Evolutionary conservation across 1,139 yeast genomes (phyloP), one percentile per base, ranked within the genome.

Genomic region (Lodderomyces oxycetoniae): DNA sequence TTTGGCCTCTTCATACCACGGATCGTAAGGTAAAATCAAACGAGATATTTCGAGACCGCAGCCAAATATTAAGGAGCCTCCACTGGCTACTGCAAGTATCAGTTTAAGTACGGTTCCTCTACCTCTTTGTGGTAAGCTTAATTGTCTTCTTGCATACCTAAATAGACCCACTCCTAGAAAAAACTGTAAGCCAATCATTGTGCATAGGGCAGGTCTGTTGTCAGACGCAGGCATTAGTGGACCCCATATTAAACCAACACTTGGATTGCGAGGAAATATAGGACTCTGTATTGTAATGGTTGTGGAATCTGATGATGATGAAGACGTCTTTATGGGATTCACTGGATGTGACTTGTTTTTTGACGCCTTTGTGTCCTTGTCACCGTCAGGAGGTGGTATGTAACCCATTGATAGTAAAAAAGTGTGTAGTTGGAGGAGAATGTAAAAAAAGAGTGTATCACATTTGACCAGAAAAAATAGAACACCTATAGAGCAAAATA

Each of bases 171-270:
- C 34, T 1, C 81, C 81, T 19, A 71, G 26, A 1, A 57, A 46
- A 12, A 74, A 53, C 43, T 78, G 85, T 3, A 68, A 41, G 0
- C 69, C 70, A 4, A 77, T 62, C 39, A 76, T 50, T 1, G 69
- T 44, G 48, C 63, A 67, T 2, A 77, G 49, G 0, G 79, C 82
- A 4, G 65, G 57, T 19, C 59, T 48, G 47, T 74, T 72, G 43
- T 78, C 84, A 2, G 81, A 63, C 0, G 83, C 79, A 2, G 85
- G 85, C 1, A 75, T 79, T 26, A 78, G 50, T 1, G 84, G 83
- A 1, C 83, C 81, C 77, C 80, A 74, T 26, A 75, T 49, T 30
- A 78, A 59, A 1, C 84, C 85, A 15, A 77, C 53, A 39, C 74
- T 72, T 6, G 84, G 85, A 40, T 68, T 67, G 10, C 44, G 47